Base-by-base conservation (phyloP, 2,329 filamentous ascomycete species). In the Exophiala dermatitidis region DNA sequence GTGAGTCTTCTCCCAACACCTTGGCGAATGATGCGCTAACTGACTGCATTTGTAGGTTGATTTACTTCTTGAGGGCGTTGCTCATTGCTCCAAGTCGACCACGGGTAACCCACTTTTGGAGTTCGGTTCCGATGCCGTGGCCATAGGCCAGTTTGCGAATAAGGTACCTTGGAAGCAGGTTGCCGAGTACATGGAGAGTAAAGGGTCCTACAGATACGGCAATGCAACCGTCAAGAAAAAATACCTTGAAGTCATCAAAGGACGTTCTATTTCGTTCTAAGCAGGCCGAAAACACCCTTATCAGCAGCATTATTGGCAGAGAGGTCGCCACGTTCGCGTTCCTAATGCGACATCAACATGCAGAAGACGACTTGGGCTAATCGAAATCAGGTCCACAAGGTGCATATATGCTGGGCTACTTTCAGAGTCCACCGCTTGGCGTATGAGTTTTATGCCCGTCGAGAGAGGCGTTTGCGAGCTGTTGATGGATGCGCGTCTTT, bases 151-250 rank as follows among this genome's bases (percentile, higher is more conserved):
- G 28, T 61, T 62, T 29, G 56, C 63, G 1, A 67, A 67, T 1
- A 80, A 77, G 63, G 69, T 82, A 1, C 75, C 77, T 0, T 84
- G 81, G 81, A 81, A 81, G 68, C 74, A 73, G 51, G 74, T 83
- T 26, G 73, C 75, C 1, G 73, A 79, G 32, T 77, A 74, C 57
- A 81, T 84, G 57, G 62, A 67, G 2, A 64, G 76, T 42, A 78
- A 78, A 2, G 79, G 78, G 5, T 76, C 74, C 2, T 84, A 84
- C 62, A 71, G 72, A 33, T 84, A 83, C 62, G 80, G 79, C 2
- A 77, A 80, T 60, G 74, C 79, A 1, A 83, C 81, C 0, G 82
- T 79, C 62, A 81, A 82, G 66, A 81, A 79, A 68, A 82, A 81
- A 68, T 84, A 78, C 76, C 66, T 71, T 10, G 75, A 81, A 64